A percentile compares a stretch with the other conserved stretches of the same genome.
phyloP scores from a whole-genome alignment of 2,329 filamentous ascomycete species.

The Trichophyton verrucosum region DNA sequence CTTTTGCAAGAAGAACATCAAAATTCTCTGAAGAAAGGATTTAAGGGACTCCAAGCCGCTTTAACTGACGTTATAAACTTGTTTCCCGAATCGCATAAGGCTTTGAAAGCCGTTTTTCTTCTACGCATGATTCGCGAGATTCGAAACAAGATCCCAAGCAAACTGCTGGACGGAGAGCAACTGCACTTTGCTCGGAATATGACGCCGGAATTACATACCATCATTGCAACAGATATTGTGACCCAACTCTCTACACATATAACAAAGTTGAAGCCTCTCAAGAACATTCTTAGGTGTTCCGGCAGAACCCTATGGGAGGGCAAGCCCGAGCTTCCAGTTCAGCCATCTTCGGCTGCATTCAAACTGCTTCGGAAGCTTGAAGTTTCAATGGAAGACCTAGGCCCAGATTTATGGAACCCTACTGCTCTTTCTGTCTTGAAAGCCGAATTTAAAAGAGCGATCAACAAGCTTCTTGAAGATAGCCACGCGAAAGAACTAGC shows the following conservation, averaged over 20 bases:
- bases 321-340: slow-evolving; percentile 57
- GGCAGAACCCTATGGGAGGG: slow-evolving; percentile 71
- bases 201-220: slow-evolving; percentile 52
- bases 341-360: slow-evolving; percentile 65
- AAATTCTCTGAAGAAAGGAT: slow-evolving; percentile 44
- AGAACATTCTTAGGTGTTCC: slow-evolving; percentile 37
- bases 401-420: slow-evolving; percentile 70
- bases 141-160: slow-evolving; percentile 49
- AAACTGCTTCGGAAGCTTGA: slow-evolving; percentile 56
- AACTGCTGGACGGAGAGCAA: slow-evolving; percentile 27
- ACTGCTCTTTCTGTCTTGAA: slow-evolving; percentile 54
- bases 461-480: slow-evolving; percentile 26
- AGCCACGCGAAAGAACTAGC: neutral
- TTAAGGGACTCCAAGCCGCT: slow-evolving; percentile 39
- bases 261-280: slow-evolving; percentile 27
- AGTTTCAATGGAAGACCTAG: slow-evolving; percentile 54
- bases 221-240: slow-evolving; percentile 45
- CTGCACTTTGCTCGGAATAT: slow-evolving; percentile 46
- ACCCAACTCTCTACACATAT: slow-evolving; percentile 32
- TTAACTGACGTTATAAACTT: slow-evolving; percentile 35
- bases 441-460: slow-evolving; percentile 37
- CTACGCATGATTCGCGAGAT: slow-evolving; percentile 64
- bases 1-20: slow-evolving; percentile 50
- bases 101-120: slow-evolving; percentile 48
- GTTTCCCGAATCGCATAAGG: slow-evolving; percentile 35